Conservation (phyloP, 768 basidiomycete genomes). For the Obba rivulosa region DNA sequence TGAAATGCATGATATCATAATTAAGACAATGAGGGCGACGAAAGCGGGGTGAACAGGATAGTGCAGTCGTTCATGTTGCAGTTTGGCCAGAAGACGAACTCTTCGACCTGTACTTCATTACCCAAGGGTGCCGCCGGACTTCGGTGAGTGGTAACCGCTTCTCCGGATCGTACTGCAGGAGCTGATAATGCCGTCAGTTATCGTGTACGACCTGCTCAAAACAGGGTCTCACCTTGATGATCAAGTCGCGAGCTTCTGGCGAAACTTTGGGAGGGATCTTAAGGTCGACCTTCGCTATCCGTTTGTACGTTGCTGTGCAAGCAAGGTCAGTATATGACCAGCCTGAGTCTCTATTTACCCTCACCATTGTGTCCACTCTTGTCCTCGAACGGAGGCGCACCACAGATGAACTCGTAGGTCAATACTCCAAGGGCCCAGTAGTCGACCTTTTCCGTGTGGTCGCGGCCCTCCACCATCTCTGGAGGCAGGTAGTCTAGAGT, state of each 20-base stretch:
- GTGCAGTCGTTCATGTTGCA: background rate
- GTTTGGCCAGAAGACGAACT: conserved; percentile 17
- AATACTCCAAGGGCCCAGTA: conserved; percentile 97
- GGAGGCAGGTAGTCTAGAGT: conserved; percentile 96
- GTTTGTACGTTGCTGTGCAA: conserved; percentile 73
- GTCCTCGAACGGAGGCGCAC: conserved; percentile 85
- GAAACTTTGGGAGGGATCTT: conserved; percentile 35
- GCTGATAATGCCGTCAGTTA: conserved; percentile 38
- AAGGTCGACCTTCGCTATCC: conserved; percentile 86
- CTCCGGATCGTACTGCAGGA: conserved; percentile 78
- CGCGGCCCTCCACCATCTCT: conserved; percentile 94
- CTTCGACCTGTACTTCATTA: conserved; percentile 61
- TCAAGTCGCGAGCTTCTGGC: conserved; percentile 41
- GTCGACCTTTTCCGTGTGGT: conserved; percentile 88
- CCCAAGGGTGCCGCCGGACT: conserved; percentile 84
- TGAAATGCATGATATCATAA: conserved; percentile 1
- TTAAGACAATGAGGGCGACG: background rate
- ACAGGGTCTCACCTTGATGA: conserved; percentile 31
- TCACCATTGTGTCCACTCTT: conserved; percentile 67
- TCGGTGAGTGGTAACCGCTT: conserved; percentile 69
- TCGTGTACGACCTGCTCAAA: conserved; percentile 6
- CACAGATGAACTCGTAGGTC: conserved; percentile 90
- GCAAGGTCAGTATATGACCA: conserved; percentile 8
- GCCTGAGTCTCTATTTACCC: conserved; percentile 15
- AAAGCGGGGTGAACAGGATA: background rate